These are phyloP conservation scores for Salvia miltiorrhiza DNA, from an alignment of 257 asterid genomes.

Conservation along the genomic window DNA sequence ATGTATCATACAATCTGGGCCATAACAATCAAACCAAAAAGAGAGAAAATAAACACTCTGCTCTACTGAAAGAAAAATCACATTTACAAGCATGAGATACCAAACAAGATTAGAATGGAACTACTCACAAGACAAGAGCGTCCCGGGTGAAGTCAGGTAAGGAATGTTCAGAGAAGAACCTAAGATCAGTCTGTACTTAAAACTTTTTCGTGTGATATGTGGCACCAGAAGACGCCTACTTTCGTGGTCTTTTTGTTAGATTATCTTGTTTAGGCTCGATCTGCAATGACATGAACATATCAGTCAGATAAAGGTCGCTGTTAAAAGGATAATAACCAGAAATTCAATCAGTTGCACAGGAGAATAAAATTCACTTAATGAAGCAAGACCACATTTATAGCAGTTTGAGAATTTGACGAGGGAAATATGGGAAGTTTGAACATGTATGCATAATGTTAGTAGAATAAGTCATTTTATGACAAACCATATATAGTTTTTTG, in stretches of 20 bases:
- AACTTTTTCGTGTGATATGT: not conserved
- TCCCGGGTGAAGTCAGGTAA: conserved; percentile 13
- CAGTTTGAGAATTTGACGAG: not conserved
- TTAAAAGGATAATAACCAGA: not conserved
- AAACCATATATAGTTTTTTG: not conserved
- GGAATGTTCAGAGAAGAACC: conserved; percentile 9
- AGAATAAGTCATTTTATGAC: not conserved
- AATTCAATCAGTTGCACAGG: not conserved
- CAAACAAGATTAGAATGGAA: conserved; percentile 11
- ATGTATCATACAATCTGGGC: conserved; percentile 16
- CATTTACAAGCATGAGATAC: conserved; percentile 23
- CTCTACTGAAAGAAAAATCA: not conserved
- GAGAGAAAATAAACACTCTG: conserved; percentile 1
- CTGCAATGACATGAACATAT: conserved; percentile 34
- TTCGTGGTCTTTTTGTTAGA: conserved; percentile 51
- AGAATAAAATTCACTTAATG: not conserved
- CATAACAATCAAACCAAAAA: not conserved
- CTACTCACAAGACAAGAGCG: not conserved
- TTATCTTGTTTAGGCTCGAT: conserved; percentile 48
- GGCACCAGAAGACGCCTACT: conserved; percentile 26
- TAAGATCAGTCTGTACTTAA: conserved; percentile 1
- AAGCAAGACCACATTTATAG: not conserved
- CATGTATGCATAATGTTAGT: not conserved
- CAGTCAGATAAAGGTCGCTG: not conserved
- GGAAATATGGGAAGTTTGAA: not conserved